phyloP scores from a whole-genome alignment of 106 monocot species.

The Apostasia ramifera region DNA sequence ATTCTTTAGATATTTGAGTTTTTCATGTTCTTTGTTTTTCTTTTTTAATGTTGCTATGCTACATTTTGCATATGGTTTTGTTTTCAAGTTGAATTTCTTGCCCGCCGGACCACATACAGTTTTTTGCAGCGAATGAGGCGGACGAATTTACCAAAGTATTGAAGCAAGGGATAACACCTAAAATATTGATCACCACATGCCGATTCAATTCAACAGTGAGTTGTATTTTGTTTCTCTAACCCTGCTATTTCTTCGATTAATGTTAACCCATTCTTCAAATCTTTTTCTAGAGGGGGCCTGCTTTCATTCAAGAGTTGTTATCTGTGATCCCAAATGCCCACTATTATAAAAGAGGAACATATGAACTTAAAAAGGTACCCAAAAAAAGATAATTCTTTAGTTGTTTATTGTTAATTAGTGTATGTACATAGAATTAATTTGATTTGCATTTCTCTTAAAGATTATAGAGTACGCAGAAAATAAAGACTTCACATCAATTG shows the following conservation, averaged over 20 bases:
- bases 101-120: constrained; percentile 23
- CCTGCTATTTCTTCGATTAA: too few species aligned
- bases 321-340: constrained; percentile 86
- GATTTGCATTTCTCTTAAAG: constrained; percentile 25
- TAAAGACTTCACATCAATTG: constrained; percentile 76
- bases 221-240: neutral
- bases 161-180: constrained; percentile 45
- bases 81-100: too few species aligned
- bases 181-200: constrained; percentile 87
- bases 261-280: neutral
- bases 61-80: too few species aligned
- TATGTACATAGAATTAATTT: neutral
- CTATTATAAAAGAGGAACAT: constrained; percentile 83
- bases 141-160: constrained; percentile 83
- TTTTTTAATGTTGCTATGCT: neutral
- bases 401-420: neutral
- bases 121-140: constrained; percentile 82
- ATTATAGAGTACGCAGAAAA: constrained; percentile 84
- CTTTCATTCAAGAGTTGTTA: constrained; percentile 75
- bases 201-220: constrained; percentile 85
- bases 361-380: constrained; percentile 84
- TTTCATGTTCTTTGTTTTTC: neutral
- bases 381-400: neutral
- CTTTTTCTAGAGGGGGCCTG: constrained; percentile 73
- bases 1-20: too few species aligned